Conservation (phyloP, 2,329 filamentous ascomycete species). For the Xylariaceae sp. region DNA sequence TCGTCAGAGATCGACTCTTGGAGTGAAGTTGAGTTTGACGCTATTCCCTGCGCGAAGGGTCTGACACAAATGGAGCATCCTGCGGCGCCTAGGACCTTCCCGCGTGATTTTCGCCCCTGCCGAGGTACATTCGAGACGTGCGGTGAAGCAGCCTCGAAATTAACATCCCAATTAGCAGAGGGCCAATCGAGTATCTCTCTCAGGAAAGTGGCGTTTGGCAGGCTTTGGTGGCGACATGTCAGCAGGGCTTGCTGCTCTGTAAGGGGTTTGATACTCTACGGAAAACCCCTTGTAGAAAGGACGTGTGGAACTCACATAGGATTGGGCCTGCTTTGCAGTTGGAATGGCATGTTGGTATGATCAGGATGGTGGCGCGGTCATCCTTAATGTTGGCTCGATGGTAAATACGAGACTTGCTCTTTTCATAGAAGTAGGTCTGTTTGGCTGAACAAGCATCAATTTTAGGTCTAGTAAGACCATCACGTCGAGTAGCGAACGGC, state of each 20-base stretch:
- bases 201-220: background rate
- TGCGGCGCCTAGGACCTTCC: constrained; percentile 12
- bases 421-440: too few species aligned
- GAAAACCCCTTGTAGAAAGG: background rate
- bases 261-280: background rate
- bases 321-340: too few species aligned
- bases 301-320: too few species aligned
- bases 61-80: background rate
- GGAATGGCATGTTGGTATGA: background rate
- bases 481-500: background rate
- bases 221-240: background rate
- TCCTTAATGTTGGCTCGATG: too few species aligned
- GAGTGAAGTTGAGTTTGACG: background rate
- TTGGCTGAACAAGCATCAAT: background rate
- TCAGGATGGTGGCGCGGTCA: background rate
- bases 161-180: constrained; percentile 11
- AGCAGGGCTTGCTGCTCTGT: background rate
- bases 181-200: constrained; percentile 5
- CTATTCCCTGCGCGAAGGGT: background rate
- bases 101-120: constrained; percentile 8
- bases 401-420: too few species aligned
- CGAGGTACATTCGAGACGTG: constrained; percentile 7
- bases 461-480: background rate
- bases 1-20: too few species aligned
- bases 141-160: constrained; percentile 13